phyloP scores from a whole-genome alignment of 495 filamentous ascomycete genomes.

The Lepidopterella palustris region DNA sequence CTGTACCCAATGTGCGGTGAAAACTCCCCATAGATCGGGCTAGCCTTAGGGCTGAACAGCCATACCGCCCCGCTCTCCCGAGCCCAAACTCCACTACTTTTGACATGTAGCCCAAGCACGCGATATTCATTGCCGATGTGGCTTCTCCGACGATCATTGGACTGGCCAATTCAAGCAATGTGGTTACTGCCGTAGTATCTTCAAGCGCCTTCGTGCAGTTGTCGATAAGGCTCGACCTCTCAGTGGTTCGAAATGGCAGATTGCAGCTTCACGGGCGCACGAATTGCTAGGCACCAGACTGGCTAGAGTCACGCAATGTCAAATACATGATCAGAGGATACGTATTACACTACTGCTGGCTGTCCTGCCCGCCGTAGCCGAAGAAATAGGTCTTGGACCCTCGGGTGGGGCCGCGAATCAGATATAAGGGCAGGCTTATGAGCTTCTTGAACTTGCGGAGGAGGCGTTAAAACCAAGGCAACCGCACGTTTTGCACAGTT shows the following conservation, averaged over 20 bases:
- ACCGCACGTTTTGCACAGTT: slow-evolving; percentile 18
- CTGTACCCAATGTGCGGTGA: background rate
- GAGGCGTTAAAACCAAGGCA: slow-evolving; percentile 25
- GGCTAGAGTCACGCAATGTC: background rate
- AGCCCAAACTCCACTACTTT: background rate
- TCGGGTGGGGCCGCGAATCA: slow-evolving; percentile 20
- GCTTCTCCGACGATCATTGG: background rate
- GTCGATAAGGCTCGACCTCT: slow-evolving; percentile 2
- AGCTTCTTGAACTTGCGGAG: slow-evolving; percentile 6
- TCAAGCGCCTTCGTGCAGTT: background rate
- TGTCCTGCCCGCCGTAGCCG: slow-evolving; percentile 3
- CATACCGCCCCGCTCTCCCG: background rate
- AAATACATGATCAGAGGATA: background rate
- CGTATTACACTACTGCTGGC: background rate
- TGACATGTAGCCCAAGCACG: background rate
- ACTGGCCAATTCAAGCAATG: background rate
- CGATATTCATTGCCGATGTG: background rate
- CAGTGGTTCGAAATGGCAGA: slow-evolving; percentile 1
- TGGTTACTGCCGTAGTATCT: background rate
- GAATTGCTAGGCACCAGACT: slow-evolving; percentile 19
- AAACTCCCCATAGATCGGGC: background rate
- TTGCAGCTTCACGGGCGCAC: background rate
- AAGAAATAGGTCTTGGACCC: slow-evolving; percentile 13
- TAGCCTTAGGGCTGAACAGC: background rate
- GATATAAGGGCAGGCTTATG: background rate